Base-by-base conservation (phyloP, 306 rosid species). In the Dalbergia cultrata region DNA sequence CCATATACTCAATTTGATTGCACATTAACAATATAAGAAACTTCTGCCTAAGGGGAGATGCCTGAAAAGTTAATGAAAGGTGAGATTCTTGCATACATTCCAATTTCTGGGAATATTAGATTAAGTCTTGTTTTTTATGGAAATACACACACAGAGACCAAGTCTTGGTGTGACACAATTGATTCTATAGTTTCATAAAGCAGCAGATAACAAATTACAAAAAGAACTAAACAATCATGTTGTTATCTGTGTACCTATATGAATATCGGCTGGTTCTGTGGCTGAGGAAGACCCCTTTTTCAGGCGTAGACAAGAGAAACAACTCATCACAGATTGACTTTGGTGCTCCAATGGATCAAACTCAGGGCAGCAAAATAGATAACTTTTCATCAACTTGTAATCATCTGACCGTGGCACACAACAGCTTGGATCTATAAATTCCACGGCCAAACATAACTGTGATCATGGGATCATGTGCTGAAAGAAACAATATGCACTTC, bases 311-410 rank as follows among this genome's bases (percentile, higher is more conserved):
- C 19, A 78, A 78, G 84, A 81, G 76, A 70, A 88, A 86, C 95
- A 90, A 82, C 63, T 70, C 97, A 92, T 92, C 82, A 71, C 88
- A 74, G 26, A 74, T 62, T 35, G 59, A 79, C 73, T 26, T 70
- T n/a, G 57, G 52, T 62, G 52, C 70, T 49, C 75, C 78, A 79
- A 76, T 56, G 79, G 73, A 70, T 80, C 83, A 63, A 88, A 80
- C 52, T 52, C 70, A 52, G 66, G 18, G 60, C 86, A 77, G 88
- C 72, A 67, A 84, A 73, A 61, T 16, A 80, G 50, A 39, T 43
- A 77, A 53, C 49, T 71, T 14, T 69, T 49, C 71, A 72, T 72
- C 57, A 86, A 72, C 52, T 8, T 78, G n/a, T n/a, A 58, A 70
- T 56, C 69, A 60, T 71, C 31, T 41, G 8, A 71, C 13, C 13